Conservation (phyloP, 2,329 filamentous ascomycete genomes). For the Chaetomium sp. region DNA sequence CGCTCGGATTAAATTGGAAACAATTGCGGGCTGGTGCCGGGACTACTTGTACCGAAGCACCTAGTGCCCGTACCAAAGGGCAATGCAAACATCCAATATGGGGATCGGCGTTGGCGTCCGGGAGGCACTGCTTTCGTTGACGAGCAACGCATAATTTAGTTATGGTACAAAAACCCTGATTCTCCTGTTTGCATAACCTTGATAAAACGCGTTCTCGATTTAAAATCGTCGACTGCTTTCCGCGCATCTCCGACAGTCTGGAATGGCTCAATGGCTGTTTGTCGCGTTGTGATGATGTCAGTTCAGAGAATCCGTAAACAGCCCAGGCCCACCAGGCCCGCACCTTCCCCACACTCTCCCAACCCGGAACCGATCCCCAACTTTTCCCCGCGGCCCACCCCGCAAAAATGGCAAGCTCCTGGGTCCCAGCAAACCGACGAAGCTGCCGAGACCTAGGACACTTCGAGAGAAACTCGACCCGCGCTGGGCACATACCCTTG, state of each 20-base stretch:
- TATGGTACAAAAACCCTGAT: background rate
- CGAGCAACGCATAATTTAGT: background rate
- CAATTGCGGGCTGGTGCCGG: background rate
- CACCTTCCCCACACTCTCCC: background rate
- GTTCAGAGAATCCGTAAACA: background rate
- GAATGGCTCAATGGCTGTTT: background rate
- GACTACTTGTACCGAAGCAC: background rate
- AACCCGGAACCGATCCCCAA: background rate
- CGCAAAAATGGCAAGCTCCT: slow-evolving; percentile 1
- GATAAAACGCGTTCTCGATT: background rate
- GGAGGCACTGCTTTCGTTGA: background rate
- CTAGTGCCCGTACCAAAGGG: background rate
- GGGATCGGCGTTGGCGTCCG: slow-evolving; percentile 8
- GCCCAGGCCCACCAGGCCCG: too few relatives aligned
- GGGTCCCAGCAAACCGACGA: background rate
- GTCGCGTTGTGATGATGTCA: background rate
- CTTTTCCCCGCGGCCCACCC: slow-evolving; percentile 2
- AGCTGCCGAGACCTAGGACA: background rate
- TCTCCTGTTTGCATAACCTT: background rate
- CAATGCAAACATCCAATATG: slow-evolving; percentile 4
- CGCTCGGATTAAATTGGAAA: background rate
- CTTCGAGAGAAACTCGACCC: background rate
- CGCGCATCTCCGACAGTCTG: background rate
- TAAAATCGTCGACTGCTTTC: too few relatives aligned
- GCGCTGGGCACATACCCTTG: background rate